These are phyloP conservation scores for Xylariaceae sp. DNA, from an alignment of 2,329 filamentous ascomycete genomes.

Conservation along the genomic window DNA sequence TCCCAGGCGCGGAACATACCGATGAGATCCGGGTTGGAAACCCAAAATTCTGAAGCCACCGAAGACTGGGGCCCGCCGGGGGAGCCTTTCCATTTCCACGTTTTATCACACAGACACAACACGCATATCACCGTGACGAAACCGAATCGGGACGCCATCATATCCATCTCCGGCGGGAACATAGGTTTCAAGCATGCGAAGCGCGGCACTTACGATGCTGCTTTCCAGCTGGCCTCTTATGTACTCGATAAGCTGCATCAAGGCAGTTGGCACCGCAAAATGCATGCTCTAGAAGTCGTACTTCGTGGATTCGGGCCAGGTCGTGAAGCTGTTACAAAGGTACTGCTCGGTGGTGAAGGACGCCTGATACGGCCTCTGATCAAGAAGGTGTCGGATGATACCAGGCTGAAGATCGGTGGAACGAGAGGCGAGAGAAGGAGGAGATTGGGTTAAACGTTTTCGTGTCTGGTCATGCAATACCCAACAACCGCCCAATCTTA, in stretches of 20 bases:
- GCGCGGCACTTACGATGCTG: constrained; percentile 81
- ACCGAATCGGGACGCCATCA: constrained; percentile 71
- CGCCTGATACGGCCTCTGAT: constrained; percentile 69
- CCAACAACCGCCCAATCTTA: constrained; percentile 1
- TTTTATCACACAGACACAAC: constrained; percentile 89
- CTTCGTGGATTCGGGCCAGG: constrained; percentile 82
- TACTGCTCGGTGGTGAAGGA: constrained; percentile 80
- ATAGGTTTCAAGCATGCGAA: constrained; percentile 84
- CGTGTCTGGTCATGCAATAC: no score
- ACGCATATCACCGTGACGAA: constrained; percentile 86
- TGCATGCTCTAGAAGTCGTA: constrained; percentile 71
- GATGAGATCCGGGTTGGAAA: no score
- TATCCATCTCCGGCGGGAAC: constrained; percentile 78
- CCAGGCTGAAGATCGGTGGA: constrained; percentile 92
- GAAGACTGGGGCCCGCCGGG: constrained; percentile 34
- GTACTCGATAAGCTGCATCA: constrained; percentile 81
- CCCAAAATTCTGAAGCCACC: no score
- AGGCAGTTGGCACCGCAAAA: constrained; percentile 68
- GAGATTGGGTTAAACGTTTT: constrained; percentile 57
- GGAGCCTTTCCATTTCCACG: constrained; percentile 78
- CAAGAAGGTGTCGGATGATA: constrained; percentile 74
- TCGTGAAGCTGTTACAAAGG: constrained; percentile 84
- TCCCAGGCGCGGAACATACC: constrained; percentile 20
- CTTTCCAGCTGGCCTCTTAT: constrained; percentile 82
- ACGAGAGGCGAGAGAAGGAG: constrained; percentile 79